Base-by-base conservation (phyloP, 2,329 filamentous ascomycete species). In the Claviceps humidiphila region DNA sequence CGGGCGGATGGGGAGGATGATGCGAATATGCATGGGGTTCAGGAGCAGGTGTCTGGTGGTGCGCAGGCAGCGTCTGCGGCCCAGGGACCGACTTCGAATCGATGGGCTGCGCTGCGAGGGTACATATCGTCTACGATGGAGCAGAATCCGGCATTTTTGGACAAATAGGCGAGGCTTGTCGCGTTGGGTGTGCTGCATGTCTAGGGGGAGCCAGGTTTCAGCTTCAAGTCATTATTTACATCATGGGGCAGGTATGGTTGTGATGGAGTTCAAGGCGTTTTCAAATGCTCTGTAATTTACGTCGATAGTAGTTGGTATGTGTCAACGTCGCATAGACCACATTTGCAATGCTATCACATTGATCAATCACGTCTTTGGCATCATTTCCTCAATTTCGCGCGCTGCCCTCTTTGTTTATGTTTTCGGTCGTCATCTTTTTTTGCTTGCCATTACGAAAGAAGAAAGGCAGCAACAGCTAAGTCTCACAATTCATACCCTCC, bases 121-220 rank as follows among this genome's bases (percentile, higher is more conserved):
- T 94, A 91, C 63, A 94, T 96, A 50, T 84, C 87, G 1, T 77
- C 83, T 43, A 96, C 88, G 1, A 88, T 95, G 82, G 88, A 95
- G 70, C 85, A 88, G 67, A 91, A 91, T 60, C 81, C 85, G 14
- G 87, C 85, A 3, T 95, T 95, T 59, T 53, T 55, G 20, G 58
- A 53, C 20, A 63, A 66, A 52, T 49, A 47, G 50, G 16, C 14
- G 3, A n/a, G 13, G 17, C 40, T 5, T 11, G 14, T 13, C 3
- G 9, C 8, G 11, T 24, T 11, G 11, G 4, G 4, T 17, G 39
- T 37, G 13, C 14, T 14, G 30, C 44, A 16, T 37, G 26, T 24
- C 41, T 43, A 13, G 14, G 20, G 20, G 9, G 9, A 14, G 22
- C 17, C 13, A 11, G 8, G 11, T 17, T 7, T 16, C 26, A 8